Evolutionary conservation across 177 flowering plant species (phyloP).

Genomic region (Vitis hybrid): DNA sequence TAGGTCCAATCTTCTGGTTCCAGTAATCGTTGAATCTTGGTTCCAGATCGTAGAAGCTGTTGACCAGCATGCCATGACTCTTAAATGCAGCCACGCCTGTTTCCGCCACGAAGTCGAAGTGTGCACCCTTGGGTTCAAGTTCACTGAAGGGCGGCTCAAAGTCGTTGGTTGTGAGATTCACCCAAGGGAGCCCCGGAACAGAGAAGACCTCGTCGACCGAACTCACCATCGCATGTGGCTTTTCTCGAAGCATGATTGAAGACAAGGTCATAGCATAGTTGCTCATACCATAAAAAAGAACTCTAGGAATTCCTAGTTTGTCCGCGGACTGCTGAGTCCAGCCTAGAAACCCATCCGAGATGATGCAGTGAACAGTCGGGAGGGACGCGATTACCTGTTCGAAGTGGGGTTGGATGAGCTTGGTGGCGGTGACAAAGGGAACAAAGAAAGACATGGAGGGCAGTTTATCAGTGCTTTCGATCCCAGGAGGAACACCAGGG

Average conservation of each 20-base stretch:
- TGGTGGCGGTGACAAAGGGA: slow-evolving; percentile 34
- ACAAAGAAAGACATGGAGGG: slow-evolving; percentile 39
- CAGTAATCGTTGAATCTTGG: slow-evolving; percentile 27
- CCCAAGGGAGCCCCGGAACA: slow-evolving; percentile 42
- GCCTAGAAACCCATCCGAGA: slow-evolving; percentile 55
- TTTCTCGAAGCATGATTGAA: not conserved
- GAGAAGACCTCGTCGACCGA: slow-evolving; percentile 33
- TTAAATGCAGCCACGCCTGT: slow-evolving; percentile 1
- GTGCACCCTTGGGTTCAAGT: slow-evolving; percentile 17
- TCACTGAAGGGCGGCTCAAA: slow-evolving; percentile 15
- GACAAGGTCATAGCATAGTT: slow-evolving; percentile 16
- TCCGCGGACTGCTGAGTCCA: slow-evolving; percentile 48
- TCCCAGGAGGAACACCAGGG: slow-evolving; percentile 23
- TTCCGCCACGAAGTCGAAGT: slow-evolving; percentile 28
- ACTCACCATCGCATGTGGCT: not conserved
- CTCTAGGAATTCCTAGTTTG: slow-evolving; percentile 39
- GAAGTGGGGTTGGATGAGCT: slow-evolving; percentile 42
- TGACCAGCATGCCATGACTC: slow-evolving; percentile 39
- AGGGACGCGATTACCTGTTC: slow-evolving; percentile 29
- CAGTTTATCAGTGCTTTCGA: slow-evolving; percentile 48
- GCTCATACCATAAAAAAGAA: slow-evolving; percentile 38
- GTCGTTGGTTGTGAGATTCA: slow-evolving; percentile 39
- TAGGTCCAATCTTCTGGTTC: slow-evolving; percentile 20
- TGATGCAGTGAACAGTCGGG: slow-evolving; percentile 26
- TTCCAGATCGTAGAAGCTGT: slow-evolving; percentile 60